Evolutionary conservation across 1,284 basidiomycete species (phyloP), one percentile per base, ranked within the genome.

Genomic region (Moesziomyces sp.): DNA sequence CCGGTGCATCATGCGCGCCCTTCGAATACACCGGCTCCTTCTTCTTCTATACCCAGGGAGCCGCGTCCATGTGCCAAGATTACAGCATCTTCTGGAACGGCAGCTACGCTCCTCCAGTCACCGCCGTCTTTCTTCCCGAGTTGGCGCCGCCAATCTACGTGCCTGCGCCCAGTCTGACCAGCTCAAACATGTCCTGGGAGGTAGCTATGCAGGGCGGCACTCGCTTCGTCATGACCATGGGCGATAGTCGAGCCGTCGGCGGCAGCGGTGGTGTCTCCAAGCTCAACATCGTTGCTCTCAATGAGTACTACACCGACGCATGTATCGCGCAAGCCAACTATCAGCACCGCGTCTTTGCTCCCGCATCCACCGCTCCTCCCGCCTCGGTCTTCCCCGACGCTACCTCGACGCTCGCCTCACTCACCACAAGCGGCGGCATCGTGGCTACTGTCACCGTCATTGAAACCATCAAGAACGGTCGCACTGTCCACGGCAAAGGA

Each of bases 331-430:
- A 52, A 7, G 18, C 43, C 40, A 28, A 55, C 18, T 52, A 58
- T 18, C 44, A 52, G 28, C 57, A 74, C 43, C 35, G 42, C 47
- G 46, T 64, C 38, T 65, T 75, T 26, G 54, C 66, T 13, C 55
- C 62, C 1, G 61, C 65, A 21, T 65, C 69, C 34, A 67, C 65
- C 8, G 59, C 62, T 21, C 35, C 58, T 5, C 56, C 61, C 1
- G 65, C 65, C 8, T 60, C 64, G 26, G 48, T 74, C 26, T 73
- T 59, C 16, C 74, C 78, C 8, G 76, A 78, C 49, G 70, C 61
- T 21, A 72, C 68, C 24, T 62, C 65, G 16, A 61, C 63, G 10
- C 44, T 78, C 18, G 57, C 74, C 10, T 73, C 72, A 0, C 35
- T 72, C 18, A 74, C 74, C 13, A 80, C 76, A 4, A 55, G 34